Conservation (phyloP, 208 protist genomes). For the Balamuthia mandrillaris region DNA sequence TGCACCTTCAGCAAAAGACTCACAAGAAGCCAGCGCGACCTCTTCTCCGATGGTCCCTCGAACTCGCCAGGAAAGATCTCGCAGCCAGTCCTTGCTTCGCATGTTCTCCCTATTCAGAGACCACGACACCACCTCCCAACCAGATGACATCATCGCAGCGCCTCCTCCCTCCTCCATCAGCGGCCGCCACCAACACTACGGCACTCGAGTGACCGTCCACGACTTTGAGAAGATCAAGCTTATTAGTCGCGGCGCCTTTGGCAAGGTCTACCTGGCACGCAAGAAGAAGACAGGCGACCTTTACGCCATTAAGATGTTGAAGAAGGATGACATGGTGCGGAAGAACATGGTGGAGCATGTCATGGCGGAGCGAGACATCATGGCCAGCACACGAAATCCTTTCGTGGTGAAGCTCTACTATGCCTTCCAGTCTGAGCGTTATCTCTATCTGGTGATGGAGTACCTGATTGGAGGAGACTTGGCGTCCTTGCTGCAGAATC, state of each 20-base stretch:
- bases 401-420: slow-evolving; percentile 78
- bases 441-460: slow-evolving; percentile 77
- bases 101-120: no score
- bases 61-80: no score
- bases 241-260: slow-evolving; percentile 28
- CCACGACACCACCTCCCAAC: no score
- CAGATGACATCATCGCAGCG: no score
- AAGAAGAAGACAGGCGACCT: slow-evolving; percentile 71
- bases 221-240: slow-evolving; percentile 77
- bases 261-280: slow-evolving; percentile 59
- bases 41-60: no score
- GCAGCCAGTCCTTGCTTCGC: no score
- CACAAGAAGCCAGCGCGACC: no score
- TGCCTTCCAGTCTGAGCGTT: slow-evolving; percentile 71
- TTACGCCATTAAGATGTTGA: slow-evolving; percentile 76
- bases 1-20: no score
- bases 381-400: slow-evolving; percentile 63
- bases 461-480: slow-evolving; percentile 76
- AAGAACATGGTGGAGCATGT: slow-evolving; percentile 78
- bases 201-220: slow-evolving; percentile 37
- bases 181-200: no score
- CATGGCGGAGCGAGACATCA: slow-evolving; percentile 66
- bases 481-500: slow-evolving; percentile 53
- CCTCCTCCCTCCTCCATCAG: no score
- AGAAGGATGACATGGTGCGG: slow-evolving; percentile 68